Percentiles rank a stretch among this genome's conserved stretches.
These are phyloP conservation scores for Pseudogymnoascus sp. DNA, from an alignment of 2,329 filamentous ascomycete genomes.

Conservation along the genomic window DNA sequence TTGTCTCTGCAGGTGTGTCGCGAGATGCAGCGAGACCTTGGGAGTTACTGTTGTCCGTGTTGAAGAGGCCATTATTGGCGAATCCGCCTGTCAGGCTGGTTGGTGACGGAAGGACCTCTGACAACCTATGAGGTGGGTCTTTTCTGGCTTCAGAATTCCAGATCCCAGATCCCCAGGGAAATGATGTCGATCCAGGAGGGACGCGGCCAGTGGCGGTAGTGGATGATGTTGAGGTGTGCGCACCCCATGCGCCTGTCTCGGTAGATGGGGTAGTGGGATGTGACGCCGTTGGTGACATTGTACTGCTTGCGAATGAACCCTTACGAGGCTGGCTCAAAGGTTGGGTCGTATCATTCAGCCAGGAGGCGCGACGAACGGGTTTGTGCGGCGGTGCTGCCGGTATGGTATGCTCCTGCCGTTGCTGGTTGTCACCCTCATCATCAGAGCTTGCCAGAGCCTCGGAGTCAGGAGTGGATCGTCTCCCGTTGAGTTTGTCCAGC, in stretches of 20 bases:
- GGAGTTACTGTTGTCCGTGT: conserved; percentile 36
- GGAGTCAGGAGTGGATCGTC: conserved; percentile 85
- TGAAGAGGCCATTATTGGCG: conserved; percentile 35
- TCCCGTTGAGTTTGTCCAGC: conserved; percentile 67
- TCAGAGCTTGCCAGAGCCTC: conserved; percentile 91
- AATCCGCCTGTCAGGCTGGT: conserved; percentile 48
- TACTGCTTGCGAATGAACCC: conserved; percentile 64
- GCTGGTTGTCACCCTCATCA: conserved; percentile 68
- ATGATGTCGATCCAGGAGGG: conserved; percentile 37
- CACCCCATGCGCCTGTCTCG: conserved; percentile 52
- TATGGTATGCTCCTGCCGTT: conserved; percentile 42
- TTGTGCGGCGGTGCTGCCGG: conserved; percentile 45
- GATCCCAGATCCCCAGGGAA: conserved; percentile 71
- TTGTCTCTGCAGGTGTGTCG: conserved; percentile 46
- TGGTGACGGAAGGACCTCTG: conserved; percentile 67
- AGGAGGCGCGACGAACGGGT: conserved; percentile 66
- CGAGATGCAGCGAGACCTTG: conserved; percentile 45
- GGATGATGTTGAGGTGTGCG: conserved; percentile 41
- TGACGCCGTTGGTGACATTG: conserved; percentile 71
- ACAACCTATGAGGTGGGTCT: conserved; percentile 64
- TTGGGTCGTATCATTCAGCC: conserved; percentile 72
- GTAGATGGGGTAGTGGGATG: conserved; percentile 72
- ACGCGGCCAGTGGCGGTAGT: conserved; percentile 35
- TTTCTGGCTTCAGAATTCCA: conserved; percentile 70
- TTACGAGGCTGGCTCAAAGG: conserved; percentile 58